A percentile compares a stretch with the other conserved stretches of the same genome.
Evolutionary conservation across 352 stramenopile species (phyloP).

Genomic region (Stramenopiles sp.): DNA sequence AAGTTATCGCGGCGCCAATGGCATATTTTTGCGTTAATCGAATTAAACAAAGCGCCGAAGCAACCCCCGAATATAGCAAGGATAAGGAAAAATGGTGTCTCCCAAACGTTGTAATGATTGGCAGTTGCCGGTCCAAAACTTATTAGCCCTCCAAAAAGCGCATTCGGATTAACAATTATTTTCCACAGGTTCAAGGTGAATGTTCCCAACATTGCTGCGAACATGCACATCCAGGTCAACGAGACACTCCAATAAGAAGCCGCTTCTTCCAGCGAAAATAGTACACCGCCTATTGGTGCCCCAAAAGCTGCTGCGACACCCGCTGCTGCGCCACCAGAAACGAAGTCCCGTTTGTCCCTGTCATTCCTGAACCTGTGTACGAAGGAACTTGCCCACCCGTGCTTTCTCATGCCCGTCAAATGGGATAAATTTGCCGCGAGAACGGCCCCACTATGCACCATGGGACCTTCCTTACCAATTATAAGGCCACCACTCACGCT

Average conservation of each 20-base stretch:
- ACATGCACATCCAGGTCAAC: slow-evolving; percentile 91
- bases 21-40: slow-evolving; percentile 72
- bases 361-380: slow-evolving; percentile 72
- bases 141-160: not conserved
- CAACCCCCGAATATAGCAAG: slow-evolving; percentile 90
- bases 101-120: slow-evolving; percentile 44
- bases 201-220: slow-evolving; percentile 77
- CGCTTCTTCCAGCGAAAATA: slow-evolving; percentile 93
- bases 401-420: slow-evolving; percentile 25
- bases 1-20: slow-evolving; percentile 50
- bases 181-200: slow-evolving; percentile 51
- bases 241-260: slow-evolving; percentile 93
- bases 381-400: slow-evolving; percentile 34
- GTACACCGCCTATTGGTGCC: slow-evolving; percentile 86
- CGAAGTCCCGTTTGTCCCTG: slow-evolving; percentile 86
- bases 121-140: not conserved
- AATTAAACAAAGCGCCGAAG: slow-evolving; percentile 87
- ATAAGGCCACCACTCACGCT: slow-evolving; percentile 46
- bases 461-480: slow-evolving; percentile 60
- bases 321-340: slow-evolving; percentile 84
- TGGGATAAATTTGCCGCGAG: slow-evolving; percentile 87
- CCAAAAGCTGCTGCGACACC: slow-evolving; percentile 90
- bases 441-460: slow-evolving; percentile 67
- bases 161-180: not conserved
- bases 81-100: slow-evolving; percentile 82